These are phyloP conservation scores for Castanopsis chinensis DNA, from an alignment of 306 rosid genomes.

Conservation along the genomic window DNA sequence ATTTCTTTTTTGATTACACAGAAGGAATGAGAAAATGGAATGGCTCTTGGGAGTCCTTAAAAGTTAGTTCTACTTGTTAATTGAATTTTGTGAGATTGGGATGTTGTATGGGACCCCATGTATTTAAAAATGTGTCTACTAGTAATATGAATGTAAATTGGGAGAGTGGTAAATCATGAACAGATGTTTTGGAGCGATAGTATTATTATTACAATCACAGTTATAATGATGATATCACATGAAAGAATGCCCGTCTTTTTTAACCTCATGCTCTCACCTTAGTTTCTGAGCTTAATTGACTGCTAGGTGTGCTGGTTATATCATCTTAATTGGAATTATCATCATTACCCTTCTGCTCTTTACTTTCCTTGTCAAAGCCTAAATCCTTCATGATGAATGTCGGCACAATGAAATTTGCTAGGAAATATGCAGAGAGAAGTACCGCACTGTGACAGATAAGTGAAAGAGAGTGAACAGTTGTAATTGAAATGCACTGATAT, in stretches of 20 bases:
- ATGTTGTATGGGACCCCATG: not conserved
- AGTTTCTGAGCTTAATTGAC: not conserved
- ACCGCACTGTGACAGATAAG: conserved; percentile 39
- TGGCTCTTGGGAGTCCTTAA: not conserved
- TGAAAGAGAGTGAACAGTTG: not conserved
- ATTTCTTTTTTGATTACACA: conserved; percentile 12
- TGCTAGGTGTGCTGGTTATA: not conserved
- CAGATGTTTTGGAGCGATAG: not conserved
- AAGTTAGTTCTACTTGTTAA: not conserved
- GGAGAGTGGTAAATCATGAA: not conserved
- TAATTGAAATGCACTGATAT: not conserved
- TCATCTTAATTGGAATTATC: not conserved
- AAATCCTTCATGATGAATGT: conserved; percentile 34
- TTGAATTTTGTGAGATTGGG: not conserved
- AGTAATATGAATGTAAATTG: not conserved
- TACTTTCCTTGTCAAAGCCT: conserved; percentile 23
- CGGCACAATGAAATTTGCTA: conserved; percentile 59
- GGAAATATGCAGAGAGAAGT: conserved; percentile 37
- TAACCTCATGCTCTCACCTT: conserved; percentile 4
- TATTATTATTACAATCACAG: not conserved
- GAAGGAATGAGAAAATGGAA: conserved; percentile 11
- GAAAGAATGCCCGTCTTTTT: not conserved
- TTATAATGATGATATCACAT: not conserved
- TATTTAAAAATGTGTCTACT: not conserved
- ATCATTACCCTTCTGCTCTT: conserved; percentile 38